These are phyloP conservation scores for Arabis alpina DNA, from an alignment of 345 rosid genomes.

Conservation along the genomic window DNA sequence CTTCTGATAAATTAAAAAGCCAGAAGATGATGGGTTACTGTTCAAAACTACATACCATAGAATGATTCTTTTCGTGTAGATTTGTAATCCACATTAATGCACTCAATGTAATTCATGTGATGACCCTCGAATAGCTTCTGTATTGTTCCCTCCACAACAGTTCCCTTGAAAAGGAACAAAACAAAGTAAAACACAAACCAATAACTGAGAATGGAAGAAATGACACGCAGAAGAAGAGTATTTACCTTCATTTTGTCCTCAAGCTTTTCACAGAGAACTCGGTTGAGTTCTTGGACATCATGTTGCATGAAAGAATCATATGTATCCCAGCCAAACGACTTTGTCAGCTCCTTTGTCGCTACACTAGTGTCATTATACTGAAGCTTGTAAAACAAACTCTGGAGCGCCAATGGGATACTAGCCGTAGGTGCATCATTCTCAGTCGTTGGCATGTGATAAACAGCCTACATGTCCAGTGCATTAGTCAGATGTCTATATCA, in stretches of 20 bases:
- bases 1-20: slow-evolving; percentile 17
- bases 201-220: slow-evolving; percentile 14
- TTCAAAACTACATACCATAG: slow-evolving; percentile 63
- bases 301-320: slow-evolving; percentile 99
- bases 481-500: slow-evolving; percentile 30
- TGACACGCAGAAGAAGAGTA: slow-evolving; percentile 21
- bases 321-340: slow-evolving; percentile 99
- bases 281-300: slow-evolving; percentile 97
- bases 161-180: slow-evolving; percentile 58
- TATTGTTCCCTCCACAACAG: slow-evolving; percentile 98
- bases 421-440: slow-evolving; percentile 94
- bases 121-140: slow-evolving; percentile 98
- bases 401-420: slow-evolving; percentile 96
- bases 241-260: slow-evolving; percentile 97
- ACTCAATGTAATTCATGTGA: slow-evolving; percentile 96
- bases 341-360: slow-evolving; percentile 90
- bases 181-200: slow-evolving; percentile 25
- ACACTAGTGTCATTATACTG: slow-evolving; percentile 94
- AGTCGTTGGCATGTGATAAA: slow-evolving; percentile 99
- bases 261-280: slow-evolving; percentile 92
- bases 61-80: slow-evolving; percentile 96
- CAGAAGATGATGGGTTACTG: slow-evolving; percentile 2
- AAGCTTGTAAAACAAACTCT: slow-evolving; percentile 95
- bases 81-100: slow-evolving; percentile 95
- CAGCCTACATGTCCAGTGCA: slow-evolving; percentile 64